These are phyloP conservation scores for Xanthoconium separans DNA, from an alignment of 1,284 basidiomycete genomes.

Conservation along the genomic window DNA sequence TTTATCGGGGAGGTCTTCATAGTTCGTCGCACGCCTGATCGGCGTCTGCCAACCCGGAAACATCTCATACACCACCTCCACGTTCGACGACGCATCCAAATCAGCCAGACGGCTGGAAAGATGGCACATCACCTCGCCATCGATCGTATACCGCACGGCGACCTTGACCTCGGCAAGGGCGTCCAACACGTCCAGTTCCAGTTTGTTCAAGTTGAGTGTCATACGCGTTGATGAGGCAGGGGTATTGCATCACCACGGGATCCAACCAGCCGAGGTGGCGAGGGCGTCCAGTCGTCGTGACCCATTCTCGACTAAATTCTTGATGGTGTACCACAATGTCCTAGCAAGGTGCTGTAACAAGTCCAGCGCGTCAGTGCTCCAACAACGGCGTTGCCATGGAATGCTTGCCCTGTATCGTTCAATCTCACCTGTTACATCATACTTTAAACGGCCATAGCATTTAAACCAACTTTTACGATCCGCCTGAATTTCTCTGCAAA, in stretches of 20 bases:
- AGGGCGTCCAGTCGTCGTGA: constrained; percentile 88
- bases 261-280: constrained; percentile 98
- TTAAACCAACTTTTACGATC: constrained; percentile 96
- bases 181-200: constrained; percentile 91
- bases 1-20: constrained; percentile 81
- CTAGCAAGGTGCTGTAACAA: constrained; percentile 75
- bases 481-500: constrained; percentile 94
- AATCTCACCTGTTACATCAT: constrained; percentile 98
- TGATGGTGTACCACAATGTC: constrained; percentile 86
- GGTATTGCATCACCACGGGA: constrained; percentile 92
- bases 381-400: not conserved
- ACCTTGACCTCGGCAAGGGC: constrained; percentile 87
- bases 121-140: constrained; percentile 83
- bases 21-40: constrained; percentile 68
- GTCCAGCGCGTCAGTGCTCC: not conserved
- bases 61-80: constrained; percentile 65
- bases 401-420: constrained; percentile 81
- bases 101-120: no score
- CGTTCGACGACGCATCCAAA: no score
- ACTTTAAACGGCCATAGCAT: constrained; percentile 97
- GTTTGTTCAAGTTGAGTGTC: constrained; percentile 95
- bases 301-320: constrained; percentile 92
- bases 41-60: constrained; percentile 90
- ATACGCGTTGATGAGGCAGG: constrained; percentile 94
- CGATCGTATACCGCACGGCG: constrained; percentile 76